Percentiles rank a stretch among this genome's conserved stretches.
Evolutionary conservation across 768 basidiomycete genomes (phyloP).

Genomic region (Lyophyllum decastes): DNA sequence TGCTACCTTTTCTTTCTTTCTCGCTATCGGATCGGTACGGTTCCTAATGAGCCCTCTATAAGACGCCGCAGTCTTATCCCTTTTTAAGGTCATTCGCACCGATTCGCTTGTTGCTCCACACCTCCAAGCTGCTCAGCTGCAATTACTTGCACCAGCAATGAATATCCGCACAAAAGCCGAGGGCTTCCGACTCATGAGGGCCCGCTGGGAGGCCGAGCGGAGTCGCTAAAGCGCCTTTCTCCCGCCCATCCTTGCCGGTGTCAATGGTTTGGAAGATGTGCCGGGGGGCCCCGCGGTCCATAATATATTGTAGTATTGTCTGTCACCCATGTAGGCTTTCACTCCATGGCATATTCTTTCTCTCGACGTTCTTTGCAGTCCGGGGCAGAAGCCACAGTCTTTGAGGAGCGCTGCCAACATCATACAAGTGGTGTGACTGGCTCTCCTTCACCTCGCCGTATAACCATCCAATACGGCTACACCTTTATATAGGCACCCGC

Average conservation of each 20-base stretch:
- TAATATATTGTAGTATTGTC: not conserved
- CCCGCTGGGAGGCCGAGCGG: conserved; percentile 75
- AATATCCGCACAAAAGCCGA: conserved; percentile 63
- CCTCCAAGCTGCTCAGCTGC: conserved; percentile 63
- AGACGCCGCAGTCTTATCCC: conserved; percentile 8
- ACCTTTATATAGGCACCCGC: not conserved
- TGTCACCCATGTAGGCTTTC: conserved; percentile 2
- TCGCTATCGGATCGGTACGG: conserved; percentile 87
- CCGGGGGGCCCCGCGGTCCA: not conserved
- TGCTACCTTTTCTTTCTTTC: conserved; percentile 97
- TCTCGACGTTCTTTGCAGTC: not conserved
- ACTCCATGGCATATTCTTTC: conserved; percentile 7
- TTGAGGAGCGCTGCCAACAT: not conserved
- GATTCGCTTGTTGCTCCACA: conserved; percentile 64
- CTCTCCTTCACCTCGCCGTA: not conserved
- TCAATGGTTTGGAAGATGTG: not conserved
- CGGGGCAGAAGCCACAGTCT: not conserved
- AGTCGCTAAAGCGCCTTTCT: conserved; percentile 26
- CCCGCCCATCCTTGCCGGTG: conserved; percentile 6
- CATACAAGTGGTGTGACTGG: not conserved
- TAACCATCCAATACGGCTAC: not conserved
- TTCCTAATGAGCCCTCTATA: not conserved
- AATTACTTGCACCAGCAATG: conserved; percentile 51
- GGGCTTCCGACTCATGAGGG: conserved; percentile 68
- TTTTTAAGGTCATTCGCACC: conserved; percentile 81